Base-by-base conservation (phyloP, 2,329 filamentous ascomycete genomes). In the Paraphaeosphaeria minitans region DNA sequence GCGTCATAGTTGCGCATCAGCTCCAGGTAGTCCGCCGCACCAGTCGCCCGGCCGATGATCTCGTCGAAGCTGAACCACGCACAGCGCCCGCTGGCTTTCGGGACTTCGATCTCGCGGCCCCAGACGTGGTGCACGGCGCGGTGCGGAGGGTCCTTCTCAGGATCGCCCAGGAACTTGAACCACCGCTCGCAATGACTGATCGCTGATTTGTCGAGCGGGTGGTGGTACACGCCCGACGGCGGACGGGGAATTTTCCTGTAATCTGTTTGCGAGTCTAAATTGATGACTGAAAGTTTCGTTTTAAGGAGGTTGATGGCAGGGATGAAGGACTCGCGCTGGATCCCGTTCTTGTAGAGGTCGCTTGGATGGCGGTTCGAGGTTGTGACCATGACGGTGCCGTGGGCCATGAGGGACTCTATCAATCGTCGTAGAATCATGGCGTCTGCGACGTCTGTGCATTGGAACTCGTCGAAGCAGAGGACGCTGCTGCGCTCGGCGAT, bases 391-490 rank as follows among this genome's bases (percentile, higher is more conserved):
- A 98, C 93, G 2, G 97, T 93, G n/a, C 95, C 95, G 72, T 98
- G 93, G 4, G 91, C 91, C 93, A 98, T 97, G 56, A 99, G 85
- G 1, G 87, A 85, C 77, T 98, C 93, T 9, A 99, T 86, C 6
- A 99, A 82, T 83, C 91, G 85, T 68, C 95, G 85, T 66, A 99
- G 77, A 68, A 99, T 99, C 95, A 99, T 99, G 68, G 95, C 95
- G 80, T 98, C 94, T 16, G 95, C 95, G 33, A 99, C 94, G 78
- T 99, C 95, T 41, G 95, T 99, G 74, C 93, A 97, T 75, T 99
- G 95, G 73, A 99, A 99, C 80, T 99, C 95, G 77, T 99, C 95
- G 74, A 99, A 99, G 77, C 95, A 99, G 42, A 99, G 82, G 27
- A 99, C 92, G 57, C 90, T 92, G 35, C 89, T 89, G 62, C 88